Percentiles rank a stretch among this genome's conserved stretches.
These are phyloP conservation scores for Huntiella moniliformis DNA, from an alignment of 2,329 filamentous ascomycete species.

Conservation along the genomic window DNA sequence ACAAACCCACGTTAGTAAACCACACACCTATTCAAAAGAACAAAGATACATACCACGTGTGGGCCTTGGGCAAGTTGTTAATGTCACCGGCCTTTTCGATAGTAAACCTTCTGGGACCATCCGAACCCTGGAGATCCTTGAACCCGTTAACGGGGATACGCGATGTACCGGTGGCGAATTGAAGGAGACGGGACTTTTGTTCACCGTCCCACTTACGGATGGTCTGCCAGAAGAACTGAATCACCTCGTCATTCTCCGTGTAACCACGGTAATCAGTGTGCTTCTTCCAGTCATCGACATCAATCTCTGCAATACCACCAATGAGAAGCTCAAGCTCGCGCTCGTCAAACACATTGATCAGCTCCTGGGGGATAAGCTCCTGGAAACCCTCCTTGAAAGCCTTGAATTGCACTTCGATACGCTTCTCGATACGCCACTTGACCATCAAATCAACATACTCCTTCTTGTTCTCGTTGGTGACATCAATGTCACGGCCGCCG, in stretches of 20 bases:
- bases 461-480: constrained; percentile 97
- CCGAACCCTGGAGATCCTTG: constrained; percentile 94
- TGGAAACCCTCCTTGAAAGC: constrained; percentile 96
- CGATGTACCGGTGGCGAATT: constrained; percentile 94
- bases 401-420: constrained; percentile 94
- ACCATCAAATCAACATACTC: constrained; percentile 98
- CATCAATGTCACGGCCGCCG: constrained; percentile 74
- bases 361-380: constrained; percentile 85
- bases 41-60: constrained; percentile 66
- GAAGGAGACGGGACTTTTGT: constrained; percentile 86
- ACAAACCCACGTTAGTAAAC: constrained; percentile 12
- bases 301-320: constrained; percentile 97
- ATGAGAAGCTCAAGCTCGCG: constrained; percentile 91
- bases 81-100: constrained; percentile 95
- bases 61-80: constrained; percentile 80
- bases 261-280: constrained; percentile 98
- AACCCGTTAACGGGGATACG: constrained; percentile 98
- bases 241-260: constrained; percentile 91
- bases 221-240: constrained; percentile 97
- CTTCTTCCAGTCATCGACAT: constrained; percentile 99
- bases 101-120: constrained; percentile 86
- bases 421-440: constrained; percentile 98
- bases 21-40: constrained; percentile 1
- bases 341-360: constrained; percentile 98
- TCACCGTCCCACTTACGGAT: constrained; percentile 95